Evolutionary conservation across 352 stramenopile genomes (phyloP).

Genomic region (Pythium diclinum): DNA sequence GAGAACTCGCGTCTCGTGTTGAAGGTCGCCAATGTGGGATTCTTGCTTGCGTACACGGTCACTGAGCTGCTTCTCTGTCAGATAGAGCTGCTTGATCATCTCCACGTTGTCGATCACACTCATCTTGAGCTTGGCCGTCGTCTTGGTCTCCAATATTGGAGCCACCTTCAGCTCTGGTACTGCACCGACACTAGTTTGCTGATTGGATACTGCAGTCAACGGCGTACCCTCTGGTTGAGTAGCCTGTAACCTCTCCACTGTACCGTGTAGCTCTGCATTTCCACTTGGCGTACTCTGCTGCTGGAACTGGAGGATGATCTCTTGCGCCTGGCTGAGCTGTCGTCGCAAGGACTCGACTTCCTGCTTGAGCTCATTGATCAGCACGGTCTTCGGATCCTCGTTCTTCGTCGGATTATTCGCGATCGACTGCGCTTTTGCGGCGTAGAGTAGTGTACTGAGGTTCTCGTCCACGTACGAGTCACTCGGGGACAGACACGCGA

Average conservation of each 20-base stretch:
- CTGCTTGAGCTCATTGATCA: constrained; percentile 47
- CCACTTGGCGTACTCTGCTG: constrained; percentile 3
- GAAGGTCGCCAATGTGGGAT: constrained; percentile 26
- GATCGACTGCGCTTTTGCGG: constrained; percentile 51
- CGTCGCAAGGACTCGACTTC: constrained; percentile 29
- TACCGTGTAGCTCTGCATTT: background rate
- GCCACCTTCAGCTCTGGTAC: background rate
- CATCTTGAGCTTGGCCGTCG: constrained; percentile 37
- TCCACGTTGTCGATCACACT: constrained; percentile 57
- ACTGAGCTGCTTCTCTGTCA: constrained; percentile 42
- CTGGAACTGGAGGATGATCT: constrained; percentile 42
- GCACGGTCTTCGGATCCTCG: constrained; percentile 40
- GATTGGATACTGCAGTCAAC: background rate
- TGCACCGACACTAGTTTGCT: background rate
- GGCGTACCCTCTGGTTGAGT: background rate
- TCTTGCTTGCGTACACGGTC: constrained; percentile 26
- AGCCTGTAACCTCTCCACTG: background rate
- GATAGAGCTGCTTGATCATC: constrained; percentile 53
- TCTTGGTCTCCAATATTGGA: constrained; percentile 5
- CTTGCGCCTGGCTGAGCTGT: constrained; percentile 38
- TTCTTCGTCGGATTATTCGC: constrained; percentile 48
- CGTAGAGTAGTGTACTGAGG: constrained; percentile 64
- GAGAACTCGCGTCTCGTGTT: constrained; percentile 40
- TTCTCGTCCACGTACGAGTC: constrained; percentile 56
- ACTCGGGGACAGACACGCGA: constrained; percentile 59